phyloP scores from a whole-genome alignment of 208 protist genomes.

The Leishmania martiniquensis region DNA sequence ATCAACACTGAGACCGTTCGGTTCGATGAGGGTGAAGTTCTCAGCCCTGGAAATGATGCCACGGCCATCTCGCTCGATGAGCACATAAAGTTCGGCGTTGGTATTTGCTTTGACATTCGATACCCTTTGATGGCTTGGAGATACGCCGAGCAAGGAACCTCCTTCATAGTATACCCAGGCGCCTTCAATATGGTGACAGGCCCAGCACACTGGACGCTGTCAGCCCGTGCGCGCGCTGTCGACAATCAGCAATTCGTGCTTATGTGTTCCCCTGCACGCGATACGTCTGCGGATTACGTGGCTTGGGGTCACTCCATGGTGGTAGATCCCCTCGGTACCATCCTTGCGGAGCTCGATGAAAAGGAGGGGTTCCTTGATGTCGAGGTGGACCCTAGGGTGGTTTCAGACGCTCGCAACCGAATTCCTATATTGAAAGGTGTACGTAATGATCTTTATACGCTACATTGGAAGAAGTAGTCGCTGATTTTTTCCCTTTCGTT shows the following conservation, averaged over 20 bases:
- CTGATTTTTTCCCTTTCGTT: constrained; percentile 7
- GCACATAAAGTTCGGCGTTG: constrained; percentile 92
- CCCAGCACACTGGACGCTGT: constrained; percentile 97
- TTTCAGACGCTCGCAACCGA: constrained; percentile 43
- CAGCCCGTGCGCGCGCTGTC: constrained; percentile 87
- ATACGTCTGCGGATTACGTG: constrained; percentile 86
- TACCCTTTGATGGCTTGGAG: constrained; percentile 95
- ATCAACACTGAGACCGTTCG: constrained; percentile 96
- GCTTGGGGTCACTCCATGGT: constrained; percentile 98
- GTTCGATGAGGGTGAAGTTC: constrained; percentile 95
- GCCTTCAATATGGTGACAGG: constrained; percentile 99
- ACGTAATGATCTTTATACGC: constrained; percentile 76
- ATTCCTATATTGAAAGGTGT: constrained; percentile 86
- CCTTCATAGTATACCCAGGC: constrained; percentile 96
- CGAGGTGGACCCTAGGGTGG: constrained; percentile 64
- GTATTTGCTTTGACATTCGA: constrained; percentile 99
- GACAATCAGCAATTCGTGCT: constrained; percentile 97
- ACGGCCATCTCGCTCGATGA: constrained; percentile 47
- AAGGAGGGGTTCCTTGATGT: constrained; percentile 63
- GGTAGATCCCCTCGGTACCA: constrained; percentile 90
- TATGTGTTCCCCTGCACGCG: constrained; percentile 95
- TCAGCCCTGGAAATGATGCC: constrained; percentile 89
- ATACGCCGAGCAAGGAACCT: constrained; percentile 71
- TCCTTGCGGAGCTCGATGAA: constrained; percentile 71
- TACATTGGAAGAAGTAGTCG: constrained; percentile 55